Conservation (phyloP, 2,329 filamentous ascomycete species). For the Fusarium anguioides region DNA sequence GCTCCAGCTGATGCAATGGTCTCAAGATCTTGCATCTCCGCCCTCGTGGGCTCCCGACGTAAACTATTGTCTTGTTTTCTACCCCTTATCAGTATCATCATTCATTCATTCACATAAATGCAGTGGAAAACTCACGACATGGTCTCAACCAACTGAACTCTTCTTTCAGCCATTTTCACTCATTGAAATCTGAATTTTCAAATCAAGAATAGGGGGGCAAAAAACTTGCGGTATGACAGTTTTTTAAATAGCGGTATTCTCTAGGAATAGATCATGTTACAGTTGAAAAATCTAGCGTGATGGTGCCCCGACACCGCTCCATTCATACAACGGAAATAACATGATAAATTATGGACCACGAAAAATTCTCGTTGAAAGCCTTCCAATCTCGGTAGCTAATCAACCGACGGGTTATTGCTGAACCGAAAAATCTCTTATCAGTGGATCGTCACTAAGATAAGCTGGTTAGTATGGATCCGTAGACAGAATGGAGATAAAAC, state of each 20-base stretch:
- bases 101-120: too few relatives aligned
- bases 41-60: background rate
- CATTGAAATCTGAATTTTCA: too few relatives aligned
- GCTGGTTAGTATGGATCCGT: background rate
- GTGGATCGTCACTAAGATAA: background rate
- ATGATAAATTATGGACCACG: background rate
- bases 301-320: conserved; percentile 3
- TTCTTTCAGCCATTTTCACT: conserved; percentile 2
- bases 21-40: conserved; percentile 22
- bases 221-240: background rate
- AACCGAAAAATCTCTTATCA: background rate
- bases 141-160: background rate
- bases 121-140: background rate
- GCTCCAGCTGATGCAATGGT: conserved; percentile 21
- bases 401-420: background rate
- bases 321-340: conserved; percentile 3
- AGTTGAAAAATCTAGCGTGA: background rate
- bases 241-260: background rate
- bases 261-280: background rate
- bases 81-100: background rate
- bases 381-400: background rate
- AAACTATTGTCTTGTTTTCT: conserved; percentile 2
- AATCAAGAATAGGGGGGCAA: background rate
- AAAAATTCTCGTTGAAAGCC: conserved; percentile 8
- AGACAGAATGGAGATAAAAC: background rate